Percentiles rank a stretch among this genome's conserved stretches.
Evolutionary conservation across 108 stramenopile species (phyloP).

Genomic region (Stephanodiscus minutulus): DNA sequence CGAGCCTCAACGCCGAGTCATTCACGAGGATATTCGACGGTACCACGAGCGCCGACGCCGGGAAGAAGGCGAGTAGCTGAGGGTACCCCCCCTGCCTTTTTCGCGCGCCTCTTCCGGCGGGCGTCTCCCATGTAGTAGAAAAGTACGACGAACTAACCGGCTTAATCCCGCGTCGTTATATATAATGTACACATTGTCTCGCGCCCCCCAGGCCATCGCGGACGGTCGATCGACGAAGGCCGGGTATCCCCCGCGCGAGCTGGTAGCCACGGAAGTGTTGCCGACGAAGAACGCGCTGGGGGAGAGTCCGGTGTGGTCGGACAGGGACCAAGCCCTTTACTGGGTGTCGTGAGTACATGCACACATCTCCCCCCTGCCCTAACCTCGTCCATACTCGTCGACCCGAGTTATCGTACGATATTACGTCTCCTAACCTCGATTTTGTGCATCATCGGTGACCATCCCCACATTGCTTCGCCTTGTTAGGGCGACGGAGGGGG

Average conservation of each 20-base stretch:
- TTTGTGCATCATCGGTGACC: too few relatives aligned
- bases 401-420: too few relatives aligned
- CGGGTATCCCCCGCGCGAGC: slow-evolving; percentile 8
- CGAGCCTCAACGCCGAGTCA: slow-evolving; percentile 65
- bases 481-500: slow-evolving; percentile 71
- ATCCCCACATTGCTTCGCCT: too few relatives aligned
- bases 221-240: not conserved
- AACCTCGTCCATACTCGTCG: too few relatives aligned
- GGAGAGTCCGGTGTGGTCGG: slow-evolving; percentile 71
- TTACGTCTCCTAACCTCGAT: too few relatives aligned
- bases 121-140: too few relatives aligned
- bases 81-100: too few relatives aligned
- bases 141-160: not conserved
- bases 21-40: slow-evolving; percentile 77
- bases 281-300: slow-evolving; percentile 66
- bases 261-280: slow-evolving; percentile 31
- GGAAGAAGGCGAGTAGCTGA: slow-evolving; percentile 16
- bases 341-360: slow-evolving; percentile 57
- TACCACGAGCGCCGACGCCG: slow-evolving; percentile 12
- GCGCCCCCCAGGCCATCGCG: not conserved
- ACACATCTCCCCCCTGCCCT: not conserved
- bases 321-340: slow-evolving; percentile 56
- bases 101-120: too few relatives aligned
- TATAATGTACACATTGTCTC: not conserved
- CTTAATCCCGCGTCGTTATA: not conserved